Evolutionary conservation across 228 moss, liverwort and hornwort genomes (phyloP).

Genomic region (Sphagnum magellanicum): DNA sequence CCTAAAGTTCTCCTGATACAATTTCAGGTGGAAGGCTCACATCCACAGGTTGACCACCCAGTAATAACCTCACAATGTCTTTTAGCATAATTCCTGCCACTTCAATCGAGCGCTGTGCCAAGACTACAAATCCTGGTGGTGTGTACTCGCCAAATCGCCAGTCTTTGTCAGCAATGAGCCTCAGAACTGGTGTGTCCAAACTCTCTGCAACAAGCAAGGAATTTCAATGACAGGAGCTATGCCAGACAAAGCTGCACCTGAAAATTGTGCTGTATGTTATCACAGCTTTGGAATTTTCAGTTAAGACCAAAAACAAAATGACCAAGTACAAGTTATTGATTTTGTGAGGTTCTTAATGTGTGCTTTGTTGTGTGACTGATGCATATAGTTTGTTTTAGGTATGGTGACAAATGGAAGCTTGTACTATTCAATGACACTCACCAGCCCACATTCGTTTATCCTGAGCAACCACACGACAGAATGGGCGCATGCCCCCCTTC

Average conservation of each 20-base stretch:
- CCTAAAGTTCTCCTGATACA: slow-evolving; percentile 59
- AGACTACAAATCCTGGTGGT: slow-evolving; percentile 28
- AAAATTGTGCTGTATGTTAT: neutral
- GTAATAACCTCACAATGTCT: slow-evolving; percentile 26
- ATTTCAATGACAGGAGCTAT: neutral
- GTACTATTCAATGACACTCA: slow-evolving; percentile 10
- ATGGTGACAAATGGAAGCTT: too few relatives aligned
- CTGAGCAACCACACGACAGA: slow-evolving; percentile 56
- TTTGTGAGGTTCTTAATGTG: too few relatives aligned
- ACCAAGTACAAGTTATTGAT: neutral
- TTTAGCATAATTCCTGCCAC: slow-evolving; percentile 47
- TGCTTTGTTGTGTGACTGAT: too few relatives aligned
- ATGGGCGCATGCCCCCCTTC: slow-evolving; percentile 60
- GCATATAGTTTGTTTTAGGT: too few relatives aligned
- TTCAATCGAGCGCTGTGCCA: slow-evolving; percentile 44
- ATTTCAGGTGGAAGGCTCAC: slow-evolving; percentile 68
- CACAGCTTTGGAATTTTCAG: slow-evolving; percentile 7
- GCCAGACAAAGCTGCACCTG: neutral
- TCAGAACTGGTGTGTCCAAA: slow-evolving; percentile 47
- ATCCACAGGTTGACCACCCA: slow-evolving; percentile 31
- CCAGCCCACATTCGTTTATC: slow-evolving; percentile 92
- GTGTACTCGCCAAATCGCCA: slow-evolving; percentile 84
- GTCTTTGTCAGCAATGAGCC: slow-evolving; percentile 64
- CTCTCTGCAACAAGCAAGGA: slow-evolving; percentile 49
- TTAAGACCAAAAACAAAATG: slow-evolving; percentile 5